Evolutionary conservation across 495 filamentous ascomycete species (phyloP), one percentile per base, ranked within the genome.

Genomic region (Aspergillus wentii): DNA sequence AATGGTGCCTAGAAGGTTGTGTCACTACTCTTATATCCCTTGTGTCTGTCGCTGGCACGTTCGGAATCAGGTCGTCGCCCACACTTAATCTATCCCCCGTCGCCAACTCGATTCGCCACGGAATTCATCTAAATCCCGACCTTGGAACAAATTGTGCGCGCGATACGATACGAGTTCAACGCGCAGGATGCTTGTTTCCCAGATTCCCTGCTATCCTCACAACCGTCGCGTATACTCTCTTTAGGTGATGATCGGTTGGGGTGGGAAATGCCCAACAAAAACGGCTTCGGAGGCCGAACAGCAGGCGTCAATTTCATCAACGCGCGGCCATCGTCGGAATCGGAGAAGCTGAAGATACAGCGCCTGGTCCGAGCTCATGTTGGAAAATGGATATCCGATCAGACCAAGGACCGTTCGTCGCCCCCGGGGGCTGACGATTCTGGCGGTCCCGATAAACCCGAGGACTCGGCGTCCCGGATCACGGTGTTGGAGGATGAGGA

Each of bases 231-330:
- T 41, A 30, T 38, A 16, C 33, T 40, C 41, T 33, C 46, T 37
- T 40, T 35, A 33, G 37, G 31, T 15, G 9, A 32, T 39, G 22
- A 5, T 33, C 20, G 34, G 22, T 28, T 18, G 39, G 17, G 17
- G 17, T 3, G 17, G 32, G 40, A 41, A 34, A 63, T 61, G 61
- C 43, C 53, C n/a, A 58, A 42, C 15, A 59, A 58, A 45, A 35
- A 34, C 14, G 25, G 40, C 13, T 18, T 33, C 11, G 41, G 48
- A 16, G 46, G 47, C 20, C 58, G 55, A 34, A 46, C 40, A 28
- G 57, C 61, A 17, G 43, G 46, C 30, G 62, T 68, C 21, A 59
- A 65, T 32, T 68, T 68, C 17, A 53, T 68, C 41, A 68, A 68
- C 34, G 64, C 64, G 30, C 48, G 61, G 35, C 64, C 61, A 2